A percentile compares a stretch with the other conserved stretches of the same genome.
Evolutionary conservation across 208 protist genomes (phyloP).

Genomic region (Crithidia mellificae): DNA sequence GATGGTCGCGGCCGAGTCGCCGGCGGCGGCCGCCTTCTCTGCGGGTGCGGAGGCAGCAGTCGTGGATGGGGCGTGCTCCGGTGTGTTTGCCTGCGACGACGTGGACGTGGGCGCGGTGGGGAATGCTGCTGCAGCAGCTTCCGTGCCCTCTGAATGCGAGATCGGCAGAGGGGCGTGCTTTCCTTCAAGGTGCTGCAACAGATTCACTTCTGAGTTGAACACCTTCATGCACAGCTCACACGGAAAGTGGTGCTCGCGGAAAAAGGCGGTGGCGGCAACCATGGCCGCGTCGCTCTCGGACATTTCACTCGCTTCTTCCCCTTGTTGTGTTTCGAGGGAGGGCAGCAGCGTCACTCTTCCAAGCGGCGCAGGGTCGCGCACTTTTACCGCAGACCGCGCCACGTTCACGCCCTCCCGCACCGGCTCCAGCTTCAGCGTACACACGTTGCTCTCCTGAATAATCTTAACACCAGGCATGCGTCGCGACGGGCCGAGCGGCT

Average conservation of each 20-base stretch:
- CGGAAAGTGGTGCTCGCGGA: conserved; percentile 60
- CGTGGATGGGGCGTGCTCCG: too few relatives aligned
- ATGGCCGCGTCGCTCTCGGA: not conserved
- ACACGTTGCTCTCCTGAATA: conserved; percentile 22
- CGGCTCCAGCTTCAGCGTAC: not conserved
- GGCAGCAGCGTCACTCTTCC: not conserved
- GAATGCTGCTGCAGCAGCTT: too few relatives aligned
- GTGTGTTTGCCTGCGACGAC: too few relatives aligned
- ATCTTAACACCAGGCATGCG: conserved; percentile 41
- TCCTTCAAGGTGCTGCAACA: conserved; percentile 78
- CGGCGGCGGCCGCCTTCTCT: too few relatives aligned
- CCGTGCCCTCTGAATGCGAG: too few relatives aligned
- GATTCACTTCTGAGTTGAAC: conserved; percentile 57
- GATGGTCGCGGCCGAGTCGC: conserved; percentile 19
- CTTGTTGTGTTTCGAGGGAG: not conserved
- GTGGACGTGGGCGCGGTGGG: too few relatives aligned
- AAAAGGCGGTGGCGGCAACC: conserved; percentile 1
- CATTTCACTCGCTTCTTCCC: too few relatives aligned
- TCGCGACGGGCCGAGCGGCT: conserved; percentile 23
- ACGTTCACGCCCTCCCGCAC: not conserved
- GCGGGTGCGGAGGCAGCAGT: not conserved
- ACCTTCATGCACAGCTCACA: conserved; percentile 79
- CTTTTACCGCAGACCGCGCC: not conserved
- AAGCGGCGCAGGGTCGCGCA: not conserved
- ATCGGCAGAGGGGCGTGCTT: conserved; percentile 37